phyloP scores from a whole-genome alignment of 108 stramenopile species.

The Nitzschia putrida region DNA sequence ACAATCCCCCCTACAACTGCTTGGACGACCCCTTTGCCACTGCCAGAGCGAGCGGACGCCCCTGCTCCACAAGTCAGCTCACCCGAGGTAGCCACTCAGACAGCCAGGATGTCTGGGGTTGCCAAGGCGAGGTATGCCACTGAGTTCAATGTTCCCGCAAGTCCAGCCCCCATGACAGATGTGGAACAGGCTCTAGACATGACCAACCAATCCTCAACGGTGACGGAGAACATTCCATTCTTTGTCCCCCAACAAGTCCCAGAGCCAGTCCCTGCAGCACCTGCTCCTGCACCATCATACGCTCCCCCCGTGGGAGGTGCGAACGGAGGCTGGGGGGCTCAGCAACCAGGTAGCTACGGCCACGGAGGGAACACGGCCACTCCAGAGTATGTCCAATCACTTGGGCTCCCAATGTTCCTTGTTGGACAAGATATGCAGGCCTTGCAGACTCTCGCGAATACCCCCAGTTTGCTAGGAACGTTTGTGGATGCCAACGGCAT shows the following conservation, averaged over 20 bases:
- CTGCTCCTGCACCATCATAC: conserved; percentile 17
- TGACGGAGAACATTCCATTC: conserved; percentile 70
- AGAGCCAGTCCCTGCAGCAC: conserved; percentile 35
- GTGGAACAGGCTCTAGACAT: conserved; percentile 82
- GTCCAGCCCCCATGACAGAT: conserved; percentile 73
- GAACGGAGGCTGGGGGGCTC: background rate
- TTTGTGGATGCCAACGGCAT: conserved; percentile 76
- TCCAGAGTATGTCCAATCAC: conserved; percentile 52
- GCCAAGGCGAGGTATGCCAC: conserved; percentile 52
- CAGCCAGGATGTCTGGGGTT: conserved; percentile 54
- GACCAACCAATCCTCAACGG: conserved; percentile 58
- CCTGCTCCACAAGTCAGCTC: conserved; percentile 64
- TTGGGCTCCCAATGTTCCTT: conserved; percentile 69
- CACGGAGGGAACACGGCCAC: conserved; percentile 29
- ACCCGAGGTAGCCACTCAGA: conserved; percentile 60
- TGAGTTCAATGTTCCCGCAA: conserved; percentile 64
- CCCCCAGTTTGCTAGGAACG: conserved; percentile 67
- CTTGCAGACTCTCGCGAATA: conserved; percentile 75
- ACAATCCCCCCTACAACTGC: conserved; percentile 57
- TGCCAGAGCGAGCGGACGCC: conserved; percentile 58
- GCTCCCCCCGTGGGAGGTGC: background rate
- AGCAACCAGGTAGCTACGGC: background rate
- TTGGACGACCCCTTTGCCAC: conserved; percentile 47
- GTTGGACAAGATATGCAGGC: conserved; percentile 78
- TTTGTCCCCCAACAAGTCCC: conserved; percentile 59